Base-by-base conservation (phyloP, 768 basidiomycete genomes). In the Gautieria morchelliformis region DNA sequence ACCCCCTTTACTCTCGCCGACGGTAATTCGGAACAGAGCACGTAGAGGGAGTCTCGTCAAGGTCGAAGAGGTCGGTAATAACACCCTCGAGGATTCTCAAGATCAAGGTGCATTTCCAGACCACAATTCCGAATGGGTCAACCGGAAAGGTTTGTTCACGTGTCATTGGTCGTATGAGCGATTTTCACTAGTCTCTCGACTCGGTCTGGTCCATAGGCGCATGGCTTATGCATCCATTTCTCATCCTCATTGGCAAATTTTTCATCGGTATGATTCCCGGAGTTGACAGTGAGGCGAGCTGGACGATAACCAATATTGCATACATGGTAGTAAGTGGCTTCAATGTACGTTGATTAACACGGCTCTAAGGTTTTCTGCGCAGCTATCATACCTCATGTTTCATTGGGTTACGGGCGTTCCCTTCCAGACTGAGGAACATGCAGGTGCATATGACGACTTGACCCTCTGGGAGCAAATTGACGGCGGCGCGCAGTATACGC, bases 391-490 rank as follows among this genome's bases (percentile, higher is more conserved):
- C 73, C 78, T 97, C 60, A 94, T 98, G 89, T 98, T 98, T 76
- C 95, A 98, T 68, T 92, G 90, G 80, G 93, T 93, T 51, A 97
- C 93, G 9, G 95, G 95, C 54, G 93, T 95, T 44, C 95, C 95
- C 8, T 98, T 98, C 69, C 87, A 93, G 65, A 85, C 82, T 57
- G 84, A 89, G 59, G 74, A 87, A 45, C 88, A 91, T 63, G 87
- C 85, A 11, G 96, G 96, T 22, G 96, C 93, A 12, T 99, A 95
- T 71, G 96, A 98, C 69, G 92, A 97, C 64, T 79, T 98, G 49
- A 98, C 96, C 0, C 75, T 99, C 32, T 99, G 96, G 96, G 96
- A 99, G 68, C 96, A 99, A 77, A 99, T 99, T 51, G 96, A 99
- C 70, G 88, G 90, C 51, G 96, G 96, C 40, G 96, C 94, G 0